Evolutionary conservation across 2,329 filamentous ascomycete species (phyloP).

Genomic region (Mycosphaerella sp.): DNA sequence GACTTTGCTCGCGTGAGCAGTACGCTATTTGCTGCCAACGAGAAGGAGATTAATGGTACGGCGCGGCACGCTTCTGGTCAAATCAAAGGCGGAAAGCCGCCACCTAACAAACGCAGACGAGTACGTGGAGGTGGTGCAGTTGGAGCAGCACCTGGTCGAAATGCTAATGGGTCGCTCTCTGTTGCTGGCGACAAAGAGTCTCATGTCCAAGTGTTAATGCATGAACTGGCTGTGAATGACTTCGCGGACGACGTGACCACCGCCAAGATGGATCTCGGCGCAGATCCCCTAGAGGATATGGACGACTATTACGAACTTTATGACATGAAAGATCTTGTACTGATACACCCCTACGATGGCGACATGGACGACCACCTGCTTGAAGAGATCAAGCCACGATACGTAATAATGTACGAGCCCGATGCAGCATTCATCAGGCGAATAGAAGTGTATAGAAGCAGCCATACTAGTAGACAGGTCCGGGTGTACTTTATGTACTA

Average conservation of each 20-base stretch:
- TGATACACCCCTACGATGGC: constrained; percentile 89
- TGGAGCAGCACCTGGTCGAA: constrained; percentile 54
- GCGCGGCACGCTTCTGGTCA: constrained; percentile 37
- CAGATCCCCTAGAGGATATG: constrained; percentile 82
- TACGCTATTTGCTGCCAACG: constrained; percentile 70
- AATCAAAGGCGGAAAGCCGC: constrained; percentile 52
- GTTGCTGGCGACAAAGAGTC: constrained; percentile 75
- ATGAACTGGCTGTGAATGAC: constrained; percentile 74
- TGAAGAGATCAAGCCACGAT: constrained; percentile 85
- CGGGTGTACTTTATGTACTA: constrained; percentile 98
- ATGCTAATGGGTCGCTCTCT: constrained; percentile 66
- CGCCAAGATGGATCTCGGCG: constrained; percentile 67
- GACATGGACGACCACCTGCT: constrained; percentile 96
- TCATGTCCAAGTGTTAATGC: constrained; percentile 75
- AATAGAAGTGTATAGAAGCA: constrained; percentile 92
- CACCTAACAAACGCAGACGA: constrained; percentile 78
- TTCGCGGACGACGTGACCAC: constrained; percentile 52
- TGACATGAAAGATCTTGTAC: constrained; percentile 80
- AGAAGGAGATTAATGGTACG: constrained; percentile 64
- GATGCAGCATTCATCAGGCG: constrained; percentile 89
- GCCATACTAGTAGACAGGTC: constrained; percentile 81
- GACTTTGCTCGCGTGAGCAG: constrained; percentile 81
- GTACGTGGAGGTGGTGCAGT: constrained; percentile 68
- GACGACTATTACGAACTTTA: constrained; percentile 88
- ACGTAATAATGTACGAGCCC: constrained; percentile 98